Evolutionary conservation across 495 filamentous ascomycete species (phyloP), one percentile per base, ranked within the genome.

Genomic region (Echria macrotheca): DNA sequence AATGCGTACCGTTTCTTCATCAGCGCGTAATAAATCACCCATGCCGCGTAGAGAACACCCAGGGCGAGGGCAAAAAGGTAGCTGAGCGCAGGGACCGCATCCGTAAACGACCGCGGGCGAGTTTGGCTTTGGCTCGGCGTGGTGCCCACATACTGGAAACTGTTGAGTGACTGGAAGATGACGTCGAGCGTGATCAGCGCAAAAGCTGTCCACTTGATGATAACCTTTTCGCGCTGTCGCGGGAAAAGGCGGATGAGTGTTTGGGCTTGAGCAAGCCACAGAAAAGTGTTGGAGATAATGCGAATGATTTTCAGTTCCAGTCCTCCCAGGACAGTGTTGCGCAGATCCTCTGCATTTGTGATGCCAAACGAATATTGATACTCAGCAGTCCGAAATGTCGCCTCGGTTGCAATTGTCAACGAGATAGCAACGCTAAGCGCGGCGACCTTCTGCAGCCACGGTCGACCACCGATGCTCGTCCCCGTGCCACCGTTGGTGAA

Each of bases 141-240:
- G n/a, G n/a, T n/a, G n/a, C n/a, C n/a, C 3, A 62, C 64, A 53
- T 76, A 80, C 22, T 86, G 71, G 56, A 97, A 97, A 54, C 84
- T 88, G 65, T 96, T 91, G 31, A 97, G 77, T 33, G 84, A 86
- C 52, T 83, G 85, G 59, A 98, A 98, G 1, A 87, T 81, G 5
- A 88, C 85, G 58, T 97, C 93, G 22, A 97, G 73, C 2, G 89
- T 75, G 53, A 98, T 96, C 36, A 98, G 77, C 4, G 85, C 87
- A 67, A 97, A 96, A 1, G 90, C 93, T 7, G 89, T 85, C 93
- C 93, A 98, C 69, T 96, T 97, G 70, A 98, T 98, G 60, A 96
- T 86, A 17, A 97, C 81, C 68, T 96, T 97, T 64, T 98, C 93
- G 53, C 94, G 89, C 58, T 96, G 90, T 21, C 93, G 86, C 14